Base-by-base conservation (phyloP, 306 rosid species). In the Trifolium fragiferum region DNA sequence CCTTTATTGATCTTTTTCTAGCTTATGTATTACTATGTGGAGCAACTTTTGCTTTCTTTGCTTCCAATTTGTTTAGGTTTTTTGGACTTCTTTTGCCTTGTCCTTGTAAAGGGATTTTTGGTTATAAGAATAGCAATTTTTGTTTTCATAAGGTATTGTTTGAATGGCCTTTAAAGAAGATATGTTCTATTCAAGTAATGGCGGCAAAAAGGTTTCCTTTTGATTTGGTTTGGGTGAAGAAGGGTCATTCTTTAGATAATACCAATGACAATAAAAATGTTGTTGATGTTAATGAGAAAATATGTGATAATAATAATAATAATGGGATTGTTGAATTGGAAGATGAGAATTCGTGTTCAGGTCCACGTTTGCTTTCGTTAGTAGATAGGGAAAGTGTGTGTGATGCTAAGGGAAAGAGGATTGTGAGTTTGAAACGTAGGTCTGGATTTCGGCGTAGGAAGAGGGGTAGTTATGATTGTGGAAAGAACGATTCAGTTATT, bases 81-180 rank as follows among this genome's bases (percentile, higher is more conserved):
- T 51, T 85, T 14, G 90, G 97, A 54, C 46, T 86, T 50, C 50
- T 16, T 60, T 68, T 92, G 58, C 99, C 96, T 5, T 92, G 99
- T 70, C 93, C 96, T 60, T 95, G 99, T 82, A 79, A 78, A 60
- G 97, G 96, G 19, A 19, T 85, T 63, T 86, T 90, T 13, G 98
- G 98, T 58, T 86, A 20, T 78, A 81, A 62, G 69, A 85, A 84
- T 66, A 62, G 76, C 35, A 54, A 81, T 67, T 71, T 87, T 40
- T 95, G 99, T 79, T 73, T 86, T 46, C 86, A 86, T 73, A 82
- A 64, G 40, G 18, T 90, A 67, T 79, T 95, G 57, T 13, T 74
- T 72, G 86, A 84, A 12, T 80, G 87, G 95, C 97, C 99, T 1
- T 78, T 75, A 38, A 40, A 59, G 50, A 86, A 70, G 75, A 82